phyloP scores from a whole-genome alignment of 768 basidiomycete genomes.

The Boletus rubescentipes region DNA sequence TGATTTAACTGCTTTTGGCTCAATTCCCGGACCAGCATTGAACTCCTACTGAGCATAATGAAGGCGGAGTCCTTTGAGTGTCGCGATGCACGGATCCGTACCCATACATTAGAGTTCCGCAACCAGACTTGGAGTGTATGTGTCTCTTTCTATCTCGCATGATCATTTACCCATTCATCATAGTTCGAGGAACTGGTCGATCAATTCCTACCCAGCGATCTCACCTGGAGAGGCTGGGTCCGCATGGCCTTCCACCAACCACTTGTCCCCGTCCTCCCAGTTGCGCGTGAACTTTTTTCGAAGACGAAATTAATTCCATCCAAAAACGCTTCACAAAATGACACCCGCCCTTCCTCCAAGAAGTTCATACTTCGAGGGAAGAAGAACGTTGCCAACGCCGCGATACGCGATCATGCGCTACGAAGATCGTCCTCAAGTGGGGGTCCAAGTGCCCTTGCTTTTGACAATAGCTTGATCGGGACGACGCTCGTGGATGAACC shows the following conservation, averaged over 20 bases:
- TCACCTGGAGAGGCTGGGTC: conserved; percentile 79
- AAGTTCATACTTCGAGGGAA: conserved; percentile 22
- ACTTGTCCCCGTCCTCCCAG: conserved; percentile 72
- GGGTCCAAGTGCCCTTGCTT: neutral
- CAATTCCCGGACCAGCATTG: conserved; percentile 45
- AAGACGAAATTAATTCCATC: conserved; percentile 71
- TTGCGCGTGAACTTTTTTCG: conserved; percentile 73
- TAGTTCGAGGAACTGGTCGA: conserved; percentile 80
- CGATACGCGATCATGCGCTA: conserved; percentile 5
- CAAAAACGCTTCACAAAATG: conserved; percentile 31
- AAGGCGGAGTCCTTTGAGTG: conserved; percentile 86
- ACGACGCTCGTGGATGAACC: conserved; percentile 42
- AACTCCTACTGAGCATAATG: conserved; percentile 73
- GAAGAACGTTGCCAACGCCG: conserved; percentile 12
- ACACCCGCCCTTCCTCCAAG: conserved; percentile 25
- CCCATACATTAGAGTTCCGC: conserved; percentile 76
- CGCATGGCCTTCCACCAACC: conserved; percentile 83
- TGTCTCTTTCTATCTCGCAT: conserved; percentile 12
- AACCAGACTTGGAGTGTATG: conserved; percentile 83
- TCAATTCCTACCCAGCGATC: conserved; percentile 76
- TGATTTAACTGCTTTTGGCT: conserved; percentile 14
- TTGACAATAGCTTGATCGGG: conserved; percentile 23
- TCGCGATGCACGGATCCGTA: conserved; percentile 74
- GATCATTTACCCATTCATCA: conserved; percentile 2
- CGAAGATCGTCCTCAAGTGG: conserved; percentile 27